Evolutionary conservation across 345 rosid genomes (phyloP).

Genomic region (Rhodomyrtus tomentosa): DNA sequence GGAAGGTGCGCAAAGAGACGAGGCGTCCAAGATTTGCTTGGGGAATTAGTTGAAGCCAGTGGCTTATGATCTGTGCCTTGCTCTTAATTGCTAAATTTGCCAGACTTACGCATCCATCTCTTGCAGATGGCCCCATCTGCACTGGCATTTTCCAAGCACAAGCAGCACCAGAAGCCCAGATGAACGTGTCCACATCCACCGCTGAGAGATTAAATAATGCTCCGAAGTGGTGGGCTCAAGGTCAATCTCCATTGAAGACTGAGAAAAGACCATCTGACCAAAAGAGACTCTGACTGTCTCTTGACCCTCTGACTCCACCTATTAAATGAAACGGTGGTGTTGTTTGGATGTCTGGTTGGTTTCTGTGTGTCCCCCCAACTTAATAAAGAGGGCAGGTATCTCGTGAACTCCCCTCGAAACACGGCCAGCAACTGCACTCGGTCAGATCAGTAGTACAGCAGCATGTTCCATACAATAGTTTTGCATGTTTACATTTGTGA

Average conservation of each 20-base stretch:
- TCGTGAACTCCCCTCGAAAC: not conserved
- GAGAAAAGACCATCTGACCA: conserved; percentile 30
- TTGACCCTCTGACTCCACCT: conserved; percentile 50
- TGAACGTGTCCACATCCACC: conserved; percentile 39
- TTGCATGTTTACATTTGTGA: not conserved
- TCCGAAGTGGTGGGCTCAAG: not conserved
- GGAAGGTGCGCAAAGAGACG: not conserved
- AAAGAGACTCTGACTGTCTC: conserved; percentile 22
- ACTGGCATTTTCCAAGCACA: not conserved
- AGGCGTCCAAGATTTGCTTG: not conserved
- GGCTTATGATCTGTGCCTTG: conserved; percentile 5
- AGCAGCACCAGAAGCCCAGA: not conserved
- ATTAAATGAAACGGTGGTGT: not conserved
- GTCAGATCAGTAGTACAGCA: not conserved
- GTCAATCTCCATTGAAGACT: not conserved
- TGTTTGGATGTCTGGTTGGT: not conserved
- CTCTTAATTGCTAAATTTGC: conserved; percentile 1
- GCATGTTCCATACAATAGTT: not conserved
- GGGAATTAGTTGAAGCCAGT: not conserved
- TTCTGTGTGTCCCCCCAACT: not conserved
- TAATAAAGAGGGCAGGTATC: not conserved
- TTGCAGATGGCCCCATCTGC: not conserved
- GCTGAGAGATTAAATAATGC: conserved; percentile 26
- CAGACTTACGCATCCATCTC: not conserved
- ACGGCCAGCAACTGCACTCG: not conserved